Percentiles rank a stretch among this genome's conserved stretches.
phyloP scores from a whole-genome alignment of 192 early-diverging fungal species.

The Backusella sp. region DNA sequence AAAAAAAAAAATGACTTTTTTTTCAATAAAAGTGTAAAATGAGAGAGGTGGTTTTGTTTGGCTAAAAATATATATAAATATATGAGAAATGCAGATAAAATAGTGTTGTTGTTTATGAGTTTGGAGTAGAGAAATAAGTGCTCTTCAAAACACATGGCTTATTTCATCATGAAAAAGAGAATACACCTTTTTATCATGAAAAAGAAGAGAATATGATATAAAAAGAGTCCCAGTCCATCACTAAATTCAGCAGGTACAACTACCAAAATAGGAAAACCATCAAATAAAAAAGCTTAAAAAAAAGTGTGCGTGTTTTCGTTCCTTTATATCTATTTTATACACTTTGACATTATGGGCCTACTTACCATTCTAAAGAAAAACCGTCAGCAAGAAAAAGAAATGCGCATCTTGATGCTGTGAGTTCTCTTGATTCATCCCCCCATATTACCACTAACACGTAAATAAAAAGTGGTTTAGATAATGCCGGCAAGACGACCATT shows the following conservation, averaged over 20 bases:
- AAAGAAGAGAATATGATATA: too few relatives aligned
- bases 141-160: too few relatives aligned
- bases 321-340: not conserved
- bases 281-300: not conserved
- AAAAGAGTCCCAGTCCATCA: too few relatives aligned
- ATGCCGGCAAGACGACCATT: conserved; percentile 99
- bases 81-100: too few relatives aligned
- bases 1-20: conserved; percentile 15
- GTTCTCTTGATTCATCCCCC: not conserved
- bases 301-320: not conserved
- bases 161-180: too few relatives aligned
- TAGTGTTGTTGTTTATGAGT: too few relatives aligned
- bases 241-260: not conserved
- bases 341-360: conserved; percentile 73
- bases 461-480: conserved; percentile 87
- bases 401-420: conserved; percentile 88
- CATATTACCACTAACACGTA: not conserved
- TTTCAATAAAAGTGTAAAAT: too few relatives aligned
- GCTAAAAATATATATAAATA: too few relatives aligned
- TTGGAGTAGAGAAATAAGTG: too few relatives aligned
- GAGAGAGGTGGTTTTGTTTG: too few relatives aligned
- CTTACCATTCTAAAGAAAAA: conserved; percentile 93
- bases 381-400: conserved; percentile 89
- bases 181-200: too few relatives aligned
- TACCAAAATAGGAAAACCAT: not conserved